Base-by-base conservation (phyloP, 768 basidiomycete species). In the Sistotremastrum niveocremeum region DNA sequence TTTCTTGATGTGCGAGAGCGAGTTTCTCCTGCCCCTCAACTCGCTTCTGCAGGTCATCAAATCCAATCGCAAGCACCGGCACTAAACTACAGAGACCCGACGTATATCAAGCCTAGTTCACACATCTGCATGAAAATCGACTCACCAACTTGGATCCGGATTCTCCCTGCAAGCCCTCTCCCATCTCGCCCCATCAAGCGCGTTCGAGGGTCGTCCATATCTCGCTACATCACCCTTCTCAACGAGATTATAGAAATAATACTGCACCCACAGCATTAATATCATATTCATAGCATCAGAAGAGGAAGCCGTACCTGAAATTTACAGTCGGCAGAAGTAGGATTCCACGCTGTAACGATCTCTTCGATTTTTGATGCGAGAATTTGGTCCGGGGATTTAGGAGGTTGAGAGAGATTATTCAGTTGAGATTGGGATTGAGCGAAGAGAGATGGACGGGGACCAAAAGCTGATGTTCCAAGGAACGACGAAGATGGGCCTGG, bases 191-290 rank as follows among this genome's bases (percentile, higher is more conserved):
- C 87, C 83, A 41, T 84, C 80, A 4, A 73, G 72, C 8, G 79
- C 78, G 53, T 85, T 85, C 9, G 68, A 59, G 8, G 88, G 87
- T 10, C 83, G 76, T 5, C 73, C 78, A 51, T 84, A 91, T 44
- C 78, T 52, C 30, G 64, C 67, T 3, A 83, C 75, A 52, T 79
- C 70, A 4, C 65, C 66, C 0, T 84, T 83, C 53, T 83, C 77
- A 4, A 89, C 84, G 9, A 85, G 65, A 54, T 89, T 90, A 59
- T 91, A 90, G 53, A 91, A 91, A 51, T 76, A 77, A 51, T 85
- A 74, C 86, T 89, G 46, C 35, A 39, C 11, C 3, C 12, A 39
- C 37, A 56, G 44, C 33, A n/a, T 5, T 45, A 29, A 28, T 8
- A 40, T 35, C 20, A 31, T 38, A 4, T 31, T 10, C 10, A 32